phyloP scores from a whole-genome alignment of 805 yeast species.

The Starmerella bacillaris region DNA sequence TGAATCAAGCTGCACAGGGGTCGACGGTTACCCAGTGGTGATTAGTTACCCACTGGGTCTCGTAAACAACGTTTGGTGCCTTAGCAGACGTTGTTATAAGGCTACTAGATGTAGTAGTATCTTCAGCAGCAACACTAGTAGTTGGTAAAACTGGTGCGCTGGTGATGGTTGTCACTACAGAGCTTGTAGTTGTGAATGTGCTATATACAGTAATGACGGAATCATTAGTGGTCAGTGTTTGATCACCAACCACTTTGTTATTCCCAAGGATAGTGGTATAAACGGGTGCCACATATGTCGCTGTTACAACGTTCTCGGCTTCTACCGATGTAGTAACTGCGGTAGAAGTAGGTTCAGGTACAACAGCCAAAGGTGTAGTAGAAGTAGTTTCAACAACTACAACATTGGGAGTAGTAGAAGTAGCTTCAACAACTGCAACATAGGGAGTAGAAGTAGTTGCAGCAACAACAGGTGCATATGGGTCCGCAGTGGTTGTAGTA shows the following conservation, averaged over 20 bases:
- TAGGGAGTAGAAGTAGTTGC: not conserved
- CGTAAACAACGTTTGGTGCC: not conserved
- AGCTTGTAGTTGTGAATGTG: too few species aligned
- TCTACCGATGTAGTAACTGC: not conserved
- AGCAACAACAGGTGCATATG: not conserved
- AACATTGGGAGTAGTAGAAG: not conserved
- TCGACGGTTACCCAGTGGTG: not conserved
- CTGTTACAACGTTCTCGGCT: not conserved
- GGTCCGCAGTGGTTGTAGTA: slow-evolving; percentile 1
- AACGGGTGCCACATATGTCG: too few species aligned
- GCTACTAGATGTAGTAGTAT: too few species aligned
- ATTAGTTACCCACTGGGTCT: not conserved
- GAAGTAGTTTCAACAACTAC: not conserved
- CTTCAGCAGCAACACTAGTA: too few species aligned
- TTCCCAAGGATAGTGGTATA: too few species aligned
- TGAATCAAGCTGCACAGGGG: too few species aligned
- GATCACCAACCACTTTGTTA: too few species aligned
- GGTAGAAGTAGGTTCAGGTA: slow-evolving; percentile 1
- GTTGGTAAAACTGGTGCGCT: too few species aligned
- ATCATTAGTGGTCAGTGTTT: too few species aligned
- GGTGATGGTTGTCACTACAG: too few species aligned
- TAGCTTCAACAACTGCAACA: not conserved
- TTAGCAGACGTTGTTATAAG: too few species aligned
- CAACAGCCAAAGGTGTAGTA: not conserved
- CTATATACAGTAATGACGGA: too few species aligned